phyloP scores from a whole-genome alignment of 2,329 filamentous ascomycete genomes.

The Chaetomiaceae sp. region DNA sequence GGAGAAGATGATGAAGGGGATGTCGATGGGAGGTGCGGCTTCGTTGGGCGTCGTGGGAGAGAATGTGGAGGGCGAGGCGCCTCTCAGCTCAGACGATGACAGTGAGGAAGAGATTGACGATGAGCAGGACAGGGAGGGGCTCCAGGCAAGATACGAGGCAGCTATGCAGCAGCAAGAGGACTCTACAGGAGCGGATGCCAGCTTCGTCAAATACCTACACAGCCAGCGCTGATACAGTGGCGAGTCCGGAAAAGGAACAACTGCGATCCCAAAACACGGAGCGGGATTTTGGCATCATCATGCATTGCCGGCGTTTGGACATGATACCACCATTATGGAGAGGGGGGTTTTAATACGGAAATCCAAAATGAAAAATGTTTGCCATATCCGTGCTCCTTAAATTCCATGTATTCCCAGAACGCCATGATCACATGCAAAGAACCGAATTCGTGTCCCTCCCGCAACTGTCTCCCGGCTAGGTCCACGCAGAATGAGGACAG shows the following conservation, averaged over 20 bases:
- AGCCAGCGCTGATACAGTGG: slow-evolving; percentile 30
- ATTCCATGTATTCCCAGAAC: slow-evolving; percentile 1
- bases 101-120: slow-evolving; percentile 56
- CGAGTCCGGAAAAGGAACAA: slow-evolving; percentile 2
- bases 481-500: no score
- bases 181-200: slow-evolving; percentile 48
- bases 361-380: slow-evolving; percentile 7
- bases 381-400: background rate
- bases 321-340: slow-evolving; percentile 22
- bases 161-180: slow-evolving; percentile 58
- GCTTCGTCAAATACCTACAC: slow-evolving; percentile 56
- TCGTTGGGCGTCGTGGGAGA: slow-evolving; percentile 23
- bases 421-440: background rate
- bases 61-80: slow-evolving; percentile 40
- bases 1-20: slow-evolving; percentile 90
- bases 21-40: slow-evolving; percentile 47
- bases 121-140: slow-evolving; percentile 56
- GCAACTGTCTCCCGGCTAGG: no score
- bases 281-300: background rate
- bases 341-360: background rate
- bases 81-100: slow-evolving; percentile 43
- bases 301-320: slow-evolving; percentile 25
- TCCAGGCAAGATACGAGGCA: slow-evolving; percentile 70
- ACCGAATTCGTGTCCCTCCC: no score
- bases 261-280: no score